Evolutionary conservation across 2,329 filamentous ascomycete genomes (phyloP).

Genomic region (Cryphonectria radicalis): DNA sequence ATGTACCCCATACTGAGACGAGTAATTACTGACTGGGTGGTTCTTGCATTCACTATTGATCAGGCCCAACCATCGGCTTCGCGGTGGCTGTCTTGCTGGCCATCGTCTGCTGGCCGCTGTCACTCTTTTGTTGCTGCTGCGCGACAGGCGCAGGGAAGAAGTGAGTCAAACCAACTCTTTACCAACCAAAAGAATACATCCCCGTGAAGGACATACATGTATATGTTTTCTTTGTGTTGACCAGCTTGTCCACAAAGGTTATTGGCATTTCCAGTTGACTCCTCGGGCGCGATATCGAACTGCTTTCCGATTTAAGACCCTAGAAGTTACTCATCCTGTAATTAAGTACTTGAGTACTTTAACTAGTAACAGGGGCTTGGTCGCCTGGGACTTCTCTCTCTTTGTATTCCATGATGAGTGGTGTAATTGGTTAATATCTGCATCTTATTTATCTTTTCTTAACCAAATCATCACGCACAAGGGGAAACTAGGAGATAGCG

Average conservation of each 20-base stretch:
- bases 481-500: neutral
- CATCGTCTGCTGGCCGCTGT: slow-evolving; percentile 26
- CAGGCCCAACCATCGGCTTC: slow-evolving; percentile 28
- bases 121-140: slow-evolving; percentile 25
- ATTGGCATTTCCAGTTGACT: slow-evolving; percentile 22
- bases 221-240: neutral
- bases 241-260: neutral
- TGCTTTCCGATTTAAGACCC: slow-evolving; percentile 26
- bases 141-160: slow-evolving; percentile 27
- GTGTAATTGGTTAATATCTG: too few species aligned
- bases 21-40: neutral
- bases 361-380: neutral
- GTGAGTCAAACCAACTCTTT: slow-evolving; percentile 7
- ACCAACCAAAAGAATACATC: too few species aligned
- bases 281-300: slow-evolving; percentile 25
- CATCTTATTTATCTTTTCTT: too few species aligned
- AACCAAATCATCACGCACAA: neutral
- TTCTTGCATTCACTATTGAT: neutral
- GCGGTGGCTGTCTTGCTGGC: slow-evolving; percentile 22
- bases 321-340: neutral
- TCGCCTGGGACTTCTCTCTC: neutral
- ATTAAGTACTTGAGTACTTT: neutral
- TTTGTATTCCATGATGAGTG: too few species aligned
- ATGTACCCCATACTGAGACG: too few species aligned
- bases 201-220: neutral